Percentiles rank a stretch among this genome's conserved stretches.
These are phyloP conservation scores for Leptographium radiaticola DNA, from an alignment of 2,329 filamentous ascomycete genomes.

Conservation along the genomic window DNA sequence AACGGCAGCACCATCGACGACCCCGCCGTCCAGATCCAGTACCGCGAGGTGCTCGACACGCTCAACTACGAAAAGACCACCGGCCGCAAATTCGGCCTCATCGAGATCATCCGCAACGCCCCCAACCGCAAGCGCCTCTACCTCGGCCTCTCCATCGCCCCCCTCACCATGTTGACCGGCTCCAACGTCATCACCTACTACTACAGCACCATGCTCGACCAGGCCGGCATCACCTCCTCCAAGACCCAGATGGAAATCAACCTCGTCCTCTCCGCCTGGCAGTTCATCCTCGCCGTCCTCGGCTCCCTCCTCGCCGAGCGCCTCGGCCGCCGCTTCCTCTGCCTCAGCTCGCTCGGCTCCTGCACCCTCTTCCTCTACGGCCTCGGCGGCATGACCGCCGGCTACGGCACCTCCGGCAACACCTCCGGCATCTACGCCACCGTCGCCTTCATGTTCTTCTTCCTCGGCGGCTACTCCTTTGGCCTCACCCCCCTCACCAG, in stretches of 20 bases:
- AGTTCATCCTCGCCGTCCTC: conserved; percentile 8
- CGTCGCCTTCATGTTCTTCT: conserved; percentile 41
- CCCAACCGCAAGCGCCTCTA: conserved; percentile 6
- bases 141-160: conserved; percentile 7
- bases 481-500: conserved; percentile 34
- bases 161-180: conserved; percentile 11
- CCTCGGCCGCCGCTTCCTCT: conserved; percentile 12
- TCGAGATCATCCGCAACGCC: conserved; percentile 5
- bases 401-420: conserved; percentile 11
- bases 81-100: conserved; percentile 5
- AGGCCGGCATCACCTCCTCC: conserved; percentile 10
- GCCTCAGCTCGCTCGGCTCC: conserved; percentile 28
- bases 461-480: conserved; percentile 37
- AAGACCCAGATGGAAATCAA: conserved; percentile 14
- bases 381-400: conserved; percentile 29
- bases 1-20: conserved; percentile 22
- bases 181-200: conserved; percentile 10
- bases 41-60: conserved; percentile 29
- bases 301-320: conserved; percentile 14
- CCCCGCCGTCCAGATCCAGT: conserved; percentile 22
- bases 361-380: conserved; percentile 14
- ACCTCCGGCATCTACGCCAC: conserved; percentile 3
- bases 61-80: conserved; percentile 8
- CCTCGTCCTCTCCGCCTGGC: conserved; percentile 11
- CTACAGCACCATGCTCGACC: conserved; percentile 10